Conservation (phyloP, 106 monocot species). For the Xerophyta viscosa region DNA sequence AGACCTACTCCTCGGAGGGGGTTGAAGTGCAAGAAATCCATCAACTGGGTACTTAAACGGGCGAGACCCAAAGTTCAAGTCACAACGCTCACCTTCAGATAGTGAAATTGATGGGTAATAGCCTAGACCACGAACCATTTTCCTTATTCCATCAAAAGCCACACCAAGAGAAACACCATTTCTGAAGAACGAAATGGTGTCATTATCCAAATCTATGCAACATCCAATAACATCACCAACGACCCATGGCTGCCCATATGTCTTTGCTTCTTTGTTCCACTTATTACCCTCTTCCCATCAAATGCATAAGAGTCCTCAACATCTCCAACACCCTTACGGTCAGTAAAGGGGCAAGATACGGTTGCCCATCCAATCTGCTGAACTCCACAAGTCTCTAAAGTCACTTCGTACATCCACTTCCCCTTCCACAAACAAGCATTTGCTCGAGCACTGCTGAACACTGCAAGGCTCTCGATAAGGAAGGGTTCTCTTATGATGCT, state of each 20-base stretch:
- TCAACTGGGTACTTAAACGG: constrained; percentile 79
- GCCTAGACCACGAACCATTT: constrained; percentile 38
- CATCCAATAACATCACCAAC: constrained; percentile 97
- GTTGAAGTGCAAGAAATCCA: constrained; percentile 71
- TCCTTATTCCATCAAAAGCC: constrained; percentile 63
- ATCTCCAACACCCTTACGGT: constrained; percentile 91
- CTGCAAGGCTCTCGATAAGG: constrained; percentile 61
- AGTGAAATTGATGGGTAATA: constrained; percentile 91
- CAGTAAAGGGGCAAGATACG: constrained; percentile 69
- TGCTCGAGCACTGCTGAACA: constrained; percentile 81
- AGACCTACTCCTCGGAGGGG: constrained; percentile 36
- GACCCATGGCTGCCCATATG: constrained; percentile 87
- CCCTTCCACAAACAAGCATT: constrained; percentile 74
- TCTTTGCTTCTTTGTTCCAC: constrained; percentile 68
- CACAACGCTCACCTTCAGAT: constrained; percentile 87
- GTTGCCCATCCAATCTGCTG: constrained; percentile 98
- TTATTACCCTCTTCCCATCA: constrained; percentile 93
- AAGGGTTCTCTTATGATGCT: constrained; percentile 41
- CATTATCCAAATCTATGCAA: constrained; percentile 76
- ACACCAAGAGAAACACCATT: constrained; percentile 84
- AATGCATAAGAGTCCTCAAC: constrained; percentile 88
- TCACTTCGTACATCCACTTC: constrained; percentile 98
- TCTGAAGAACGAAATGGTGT: constrained; percentile 76
- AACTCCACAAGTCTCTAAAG: constrained; percentile 79
- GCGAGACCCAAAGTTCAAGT: constrained; percentile 84